A percentile compares a stretch with the other conserved stretches of the same genome.
Evolutionary conservation across 371 early-diverging fungal species (phyloP).

Genomic region (Apophysomyces sp.): DNA sequence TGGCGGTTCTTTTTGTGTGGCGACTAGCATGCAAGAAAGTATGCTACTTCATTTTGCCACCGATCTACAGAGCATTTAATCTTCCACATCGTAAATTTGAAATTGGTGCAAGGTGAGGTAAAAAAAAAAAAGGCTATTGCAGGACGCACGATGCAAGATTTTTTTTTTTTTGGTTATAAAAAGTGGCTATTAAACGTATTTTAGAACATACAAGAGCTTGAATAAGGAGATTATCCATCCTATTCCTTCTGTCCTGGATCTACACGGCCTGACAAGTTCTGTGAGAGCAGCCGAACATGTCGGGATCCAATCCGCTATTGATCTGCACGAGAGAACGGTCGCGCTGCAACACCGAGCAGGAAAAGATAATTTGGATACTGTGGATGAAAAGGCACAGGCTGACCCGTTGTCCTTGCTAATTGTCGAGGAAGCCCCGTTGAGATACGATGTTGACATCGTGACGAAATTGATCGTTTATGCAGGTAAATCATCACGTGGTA

Average conservation of each 20-base stretch:
- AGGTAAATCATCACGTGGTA: slow-evolving; percentile 23
- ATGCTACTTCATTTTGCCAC: slow-evolving; percentile 58
- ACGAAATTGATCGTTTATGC: slow-evolving; percentile 70
- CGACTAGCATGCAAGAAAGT: slow-evolving; percentile 60
- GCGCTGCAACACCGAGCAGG: slow-evolving; percentile 42
- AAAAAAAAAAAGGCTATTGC: neutral
- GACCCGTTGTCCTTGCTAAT: slow-evolving; percentile 39
- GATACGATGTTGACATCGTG: slow-evolving; percentile 71
- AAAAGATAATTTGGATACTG: slow-evolving; percentile 16
- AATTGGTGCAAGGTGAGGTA: slow-evolving; percentile 44
- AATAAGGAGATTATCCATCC: slow-evolving; percentile 60
- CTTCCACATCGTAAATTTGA: slow-evolving; percentile 60
- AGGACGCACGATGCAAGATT: neutral
- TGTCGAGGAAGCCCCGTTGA: slow-evolving; percentile 53
- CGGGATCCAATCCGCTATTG: slow-evolving; percentile 58
- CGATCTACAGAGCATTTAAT: slow-evolving; percentile 62
- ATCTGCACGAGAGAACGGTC: slow-evolving; percentile 50
- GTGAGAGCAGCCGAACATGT: slow-evolving; percentile 50
- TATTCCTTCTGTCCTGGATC: slow-evolving; percentile 63
- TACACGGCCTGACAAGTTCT: slow-evolving; percentile 46
- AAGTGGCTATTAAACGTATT: neutral
- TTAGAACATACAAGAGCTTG: slow-evolving; percentile 59
- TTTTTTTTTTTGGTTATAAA: too few relatives aligned
- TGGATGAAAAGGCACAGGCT: slow-evolving; percentile 12
- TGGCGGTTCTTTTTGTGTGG: slow-evolving; percentile 64